Percentiles rank a stretch among this genome's conserved stretches.
These are phyloP conservation scores for Huntiella abstrusa DNA, from an alignment of 2,329 filamentous ascomycete species.

Conservation along the genomic window DNA sequence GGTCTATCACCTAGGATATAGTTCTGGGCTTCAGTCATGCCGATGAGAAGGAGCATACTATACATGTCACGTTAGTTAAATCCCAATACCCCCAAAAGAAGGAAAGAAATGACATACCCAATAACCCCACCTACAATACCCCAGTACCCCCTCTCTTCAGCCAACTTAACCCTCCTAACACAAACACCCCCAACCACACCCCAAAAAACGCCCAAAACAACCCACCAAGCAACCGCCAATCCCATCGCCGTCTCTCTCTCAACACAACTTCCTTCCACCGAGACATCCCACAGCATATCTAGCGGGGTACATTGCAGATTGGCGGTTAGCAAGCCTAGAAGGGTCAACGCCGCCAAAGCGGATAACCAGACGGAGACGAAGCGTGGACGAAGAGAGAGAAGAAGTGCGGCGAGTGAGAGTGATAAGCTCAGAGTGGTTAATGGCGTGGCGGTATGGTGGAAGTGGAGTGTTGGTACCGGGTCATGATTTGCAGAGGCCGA, in stretches of 20 bases:
- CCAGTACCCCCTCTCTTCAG: too few relatives aligned
- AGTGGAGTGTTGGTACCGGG: neutral
- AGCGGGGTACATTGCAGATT: constrained; percentile 22
- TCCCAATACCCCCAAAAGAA: too few relatives aligned
- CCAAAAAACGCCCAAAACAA: too few relatives aligned
- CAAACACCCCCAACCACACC: too few relatives aligned
- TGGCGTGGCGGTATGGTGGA: neutral
- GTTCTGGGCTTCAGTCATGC: too few relatives aligned
- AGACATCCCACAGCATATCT: constrained; percentile 20
- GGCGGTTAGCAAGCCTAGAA: constrained; percentile 18
- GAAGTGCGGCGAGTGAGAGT: constrained; percentile 14
- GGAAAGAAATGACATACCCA: too few relatives aligned
- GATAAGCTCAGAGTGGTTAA: neutral
- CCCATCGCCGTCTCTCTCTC: constrained; percentile 15
- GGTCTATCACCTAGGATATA: too few relatives aligned
- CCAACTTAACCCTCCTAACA: too few relatives aligned
- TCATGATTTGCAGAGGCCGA: neutral
- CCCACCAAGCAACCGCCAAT: too few relatives aligned
- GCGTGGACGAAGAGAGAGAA: constrained; percentile 18
- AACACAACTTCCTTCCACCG: constrained; percentile 18
- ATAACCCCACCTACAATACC: too few relatives aligned
- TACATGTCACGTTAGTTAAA: too few relatives aligned
- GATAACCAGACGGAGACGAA: constrained; percentile 20
- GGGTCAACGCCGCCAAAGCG: constrained; percentile 15
- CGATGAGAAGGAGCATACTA: too few relatives aligned